phyloP scores from a whole-genome alignment of 768 basidiomycete species.

The Lentinula boryana region DNA sequence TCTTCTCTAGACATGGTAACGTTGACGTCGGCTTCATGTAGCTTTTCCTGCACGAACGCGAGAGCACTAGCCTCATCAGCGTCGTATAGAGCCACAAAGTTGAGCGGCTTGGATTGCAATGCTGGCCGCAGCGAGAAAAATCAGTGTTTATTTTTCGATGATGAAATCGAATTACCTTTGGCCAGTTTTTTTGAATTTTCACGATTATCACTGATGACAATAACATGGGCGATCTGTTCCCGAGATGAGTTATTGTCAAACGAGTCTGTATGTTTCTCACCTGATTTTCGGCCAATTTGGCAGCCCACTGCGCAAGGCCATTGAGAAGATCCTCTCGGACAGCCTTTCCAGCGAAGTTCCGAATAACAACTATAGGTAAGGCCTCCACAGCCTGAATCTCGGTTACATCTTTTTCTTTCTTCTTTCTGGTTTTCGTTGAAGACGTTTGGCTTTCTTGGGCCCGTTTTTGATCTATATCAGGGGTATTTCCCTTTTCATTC shows the following conservation, averaged over 20 bases:
- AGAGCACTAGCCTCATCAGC: slow-evolving; percentile 79
- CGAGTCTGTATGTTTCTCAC: slow-evolving; percentile 27
- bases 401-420: slow-evolving; percentile 25
- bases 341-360: slow-evolving; percentile 63
- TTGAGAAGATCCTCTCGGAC: slow-evolving; percentile 56
- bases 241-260: neutral
- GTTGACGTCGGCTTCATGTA: slow-evolving; percentile 50
- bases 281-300: slow-evolving; percentile 73
- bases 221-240: slow-evolving; percentile 78
- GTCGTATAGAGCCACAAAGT: slow-evolving; percentile 73
- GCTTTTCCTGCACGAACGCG: slow-evolving; percentile 74
- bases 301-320: slow-evolving; percentile 82
- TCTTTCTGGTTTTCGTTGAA: neutral
- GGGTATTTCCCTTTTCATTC: slow-evolving; percentile 38
- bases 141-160: neutral
- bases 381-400: slow-evolving; percentile 49
- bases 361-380: slow-evolving; percentile 83
- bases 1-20: slow-evolving; percentile 52
- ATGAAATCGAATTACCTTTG: slow-evolving; percentile 43
- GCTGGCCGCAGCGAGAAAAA: slow-evolving; percentile 35
- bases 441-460: slow-evolving; percentile 42
- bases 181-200: slow-evolving; percentile 83
- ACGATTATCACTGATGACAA: slow-evolving; percentile 86
- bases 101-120: slow-evolving; percentile 78
- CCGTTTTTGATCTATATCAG: slow-evolving; percentile 79